A percentile compares a stretch with the other conserved stretches of the same genome.
Evolutionary conservation across 257 asterid genomes (phyloP).

Genomic region (Solanum virginianum): DNA sequence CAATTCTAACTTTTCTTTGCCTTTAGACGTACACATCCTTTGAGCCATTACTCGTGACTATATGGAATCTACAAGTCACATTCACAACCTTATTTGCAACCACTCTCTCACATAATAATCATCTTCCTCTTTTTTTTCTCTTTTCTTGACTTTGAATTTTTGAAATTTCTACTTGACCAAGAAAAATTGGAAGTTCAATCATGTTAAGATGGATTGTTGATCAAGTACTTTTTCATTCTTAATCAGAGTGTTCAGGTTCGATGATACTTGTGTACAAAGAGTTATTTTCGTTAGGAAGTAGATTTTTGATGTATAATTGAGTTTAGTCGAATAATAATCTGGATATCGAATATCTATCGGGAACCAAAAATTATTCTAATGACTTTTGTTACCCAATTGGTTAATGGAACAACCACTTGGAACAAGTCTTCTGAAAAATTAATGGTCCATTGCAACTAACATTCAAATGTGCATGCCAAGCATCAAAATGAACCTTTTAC

Average conservation of each 20-base stretch:
- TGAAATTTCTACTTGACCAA: neutral
- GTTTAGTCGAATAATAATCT: neutral
- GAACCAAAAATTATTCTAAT: neutral
- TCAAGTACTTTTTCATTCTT: neutral
- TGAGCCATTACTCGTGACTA: neutral
- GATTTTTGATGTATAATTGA: too few relatives aligned
- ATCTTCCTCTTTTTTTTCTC: neutral
- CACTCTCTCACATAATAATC: neutral
- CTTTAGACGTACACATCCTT: neutral
- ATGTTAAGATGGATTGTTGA: fast-evolving
- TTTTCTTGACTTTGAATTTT: neutral
- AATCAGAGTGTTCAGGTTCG: neutral
- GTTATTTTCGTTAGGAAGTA: neutral
- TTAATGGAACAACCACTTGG: neutral
- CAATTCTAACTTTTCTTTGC: neutral
- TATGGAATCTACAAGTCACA: neutral
- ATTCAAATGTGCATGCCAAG: neutral
- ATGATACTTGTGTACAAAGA: too few relatives aligned
- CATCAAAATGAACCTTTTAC: neutral
- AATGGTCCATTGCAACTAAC: neutral
- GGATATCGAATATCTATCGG: neutral
- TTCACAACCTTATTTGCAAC: neutral
- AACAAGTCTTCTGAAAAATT: neutral
- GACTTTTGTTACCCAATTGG: neutral
- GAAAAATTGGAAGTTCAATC: neutral